phyloP scores from a whole-genome alignment of 2,329 filamentous ascomycete genomes.

The Cladosporium cucumerinum region DNA sequence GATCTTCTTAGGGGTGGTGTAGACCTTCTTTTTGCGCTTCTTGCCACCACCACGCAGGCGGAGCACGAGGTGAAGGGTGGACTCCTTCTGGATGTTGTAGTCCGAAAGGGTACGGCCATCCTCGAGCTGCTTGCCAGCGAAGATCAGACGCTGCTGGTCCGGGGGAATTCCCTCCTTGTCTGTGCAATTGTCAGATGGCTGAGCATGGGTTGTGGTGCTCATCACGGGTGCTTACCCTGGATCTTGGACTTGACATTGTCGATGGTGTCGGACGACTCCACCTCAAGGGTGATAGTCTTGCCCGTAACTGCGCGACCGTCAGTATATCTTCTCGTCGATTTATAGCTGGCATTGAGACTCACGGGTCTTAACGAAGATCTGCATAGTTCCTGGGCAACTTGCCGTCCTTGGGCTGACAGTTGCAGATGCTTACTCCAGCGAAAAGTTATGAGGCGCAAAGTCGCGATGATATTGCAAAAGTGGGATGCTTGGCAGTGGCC shows the following conservation, averaged over 20 bases:
- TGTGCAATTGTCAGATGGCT: constrained; percentile 53
- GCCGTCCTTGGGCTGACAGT: constrained; percentile 16
- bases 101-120: constrained; percentile 98
- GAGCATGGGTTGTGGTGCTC: neutral
- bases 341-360: constrained; percentile 43
- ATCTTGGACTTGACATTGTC: constrained; percentile 99
- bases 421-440: constrained; percentile 13
- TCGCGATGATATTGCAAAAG: neutral
- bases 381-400: constrained; percentile 52
- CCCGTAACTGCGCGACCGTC: constrained; percentile 65
- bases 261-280: constrained; percentile 99
- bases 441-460: constrained; percentile 5
- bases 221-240: constrained; percentile 51
- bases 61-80: constrained; percentile 94
- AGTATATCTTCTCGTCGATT: neutral
- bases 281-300: constrained; percentile 99
- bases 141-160: constrained; percentile 99
- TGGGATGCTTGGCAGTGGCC: neutral
- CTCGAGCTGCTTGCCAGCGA: constrained; percentile 99
- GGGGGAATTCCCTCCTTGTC: constrained; percentile 99
- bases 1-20: constrained; percentile 99
- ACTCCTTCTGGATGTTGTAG: constrained; percentile 99
- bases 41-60: constrained; percentile 97
- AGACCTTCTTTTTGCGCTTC: constrained; percentile 99
- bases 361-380: constrained; percentile 98